These are phyloP conservation scores for Austroboletus festivus DNA, from an alignment of 768 basidiomycete species.

Conservation along the genomic window DNA sequence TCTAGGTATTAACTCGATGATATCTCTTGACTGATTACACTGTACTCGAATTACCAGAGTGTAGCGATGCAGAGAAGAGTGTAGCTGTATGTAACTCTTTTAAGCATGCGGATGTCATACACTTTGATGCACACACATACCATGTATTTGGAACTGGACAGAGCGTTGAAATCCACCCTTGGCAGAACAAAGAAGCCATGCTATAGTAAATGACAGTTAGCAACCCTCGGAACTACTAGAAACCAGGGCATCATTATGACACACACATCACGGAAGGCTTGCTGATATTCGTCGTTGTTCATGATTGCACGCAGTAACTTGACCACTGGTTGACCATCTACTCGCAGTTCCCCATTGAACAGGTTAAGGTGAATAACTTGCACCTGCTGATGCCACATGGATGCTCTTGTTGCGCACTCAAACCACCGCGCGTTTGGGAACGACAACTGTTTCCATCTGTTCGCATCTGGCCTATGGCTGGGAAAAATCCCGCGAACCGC, in stretches of 20 bases:
- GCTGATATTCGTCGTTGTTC: conserved; percentile 31
- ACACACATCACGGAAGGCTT: conserved; percentile 38
- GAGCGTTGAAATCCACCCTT: background rate
- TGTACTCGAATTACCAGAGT: too few species aligned
- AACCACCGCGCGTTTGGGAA: background rate
- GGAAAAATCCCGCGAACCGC: background rate
- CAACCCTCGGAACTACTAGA: background rate
- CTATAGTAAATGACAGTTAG: background rate
- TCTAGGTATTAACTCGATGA: too few species aligned
- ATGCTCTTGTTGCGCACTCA: background rate
- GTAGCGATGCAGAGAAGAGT: too few species aligned
- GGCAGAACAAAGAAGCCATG: background rate
- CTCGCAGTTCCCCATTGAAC: conserved; percentile 38
- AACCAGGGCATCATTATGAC: background rate
- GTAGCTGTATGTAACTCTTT: too few species aligned
- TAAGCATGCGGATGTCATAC: too few species aligned
- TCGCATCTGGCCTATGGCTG: background rate
- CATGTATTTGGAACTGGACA: too few species aligned
- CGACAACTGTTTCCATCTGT: background rate
- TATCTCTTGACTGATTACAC: too few species aligned
- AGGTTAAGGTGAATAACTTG: conserved; percentile 41
- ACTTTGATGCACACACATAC: too few species aligned
- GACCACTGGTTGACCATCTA: conserved; percentile 40
- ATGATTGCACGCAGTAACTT: conserved; percentile 36
- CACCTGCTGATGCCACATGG: background rate